A percentile compares a stretch with the other conserved stretches of the same genome.
phyloP scores from a whole-genome alignment of 2,329 filamentous ascomycete species.

The Bipolaris oryzae region DNA sequence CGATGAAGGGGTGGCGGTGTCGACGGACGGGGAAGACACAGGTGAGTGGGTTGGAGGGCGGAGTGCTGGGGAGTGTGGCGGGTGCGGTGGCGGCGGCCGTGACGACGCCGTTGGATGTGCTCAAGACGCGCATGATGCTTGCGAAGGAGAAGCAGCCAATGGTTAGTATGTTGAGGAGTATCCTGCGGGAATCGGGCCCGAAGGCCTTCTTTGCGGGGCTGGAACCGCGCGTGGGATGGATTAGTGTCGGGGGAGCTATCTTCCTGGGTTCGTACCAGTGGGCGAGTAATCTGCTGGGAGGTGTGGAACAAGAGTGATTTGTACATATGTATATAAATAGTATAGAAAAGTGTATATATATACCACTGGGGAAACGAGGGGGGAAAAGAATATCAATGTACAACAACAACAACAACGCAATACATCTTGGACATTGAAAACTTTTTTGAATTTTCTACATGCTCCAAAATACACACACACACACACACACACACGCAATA shows the following conservation, averaged over 20 bases:
- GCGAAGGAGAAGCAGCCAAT: slow-evolving; percentile 70
- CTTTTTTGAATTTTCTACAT: neutral
- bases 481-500: neutral
- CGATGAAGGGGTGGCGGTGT: slow-evolving; percentile 75
- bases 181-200: slow-evolving; percentile 68
- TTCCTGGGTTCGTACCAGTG: slow-evolving; percentile 95
- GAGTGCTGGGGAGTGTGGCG: slow-evolving; percentile 79
- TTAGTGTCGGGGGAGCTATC: slow-evolving; percentile 90
- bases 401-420: neutral
- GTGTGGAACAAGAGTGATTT: slow-evolving; percentile 33
- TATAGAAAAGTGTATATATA: too few species aligned
- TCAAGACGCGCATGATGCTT: slow-evolving; percentile 97
- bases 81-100: slow-evolving; percentile 85
- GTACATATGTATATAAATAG: too few species aligned
- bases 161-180: slow-evolving; percentile 64
- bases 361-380: neutral
- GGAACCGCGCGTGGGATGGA: slow-evolving; percentile 89
- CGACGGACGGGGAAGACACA: slow-evolving; percentile 52
- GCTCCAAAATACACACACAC: neutral
- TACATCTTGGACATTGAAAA: neutral
- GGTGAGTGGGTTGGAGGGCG: slow-evolving; percentile 77
- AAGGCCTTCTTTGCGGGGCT: slow-evolving; percentile 75
- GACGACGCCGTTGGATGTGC: slow-evolving; percentile 92
- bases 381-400: neutral
- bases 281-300: slow-evolving; percentile 75